Percentiles rank a stretch among this genome's conserved stretches.
phyloP scores from a whole-genome alignment of 148 eudicot species.

The Cornus controversa region DNA sequence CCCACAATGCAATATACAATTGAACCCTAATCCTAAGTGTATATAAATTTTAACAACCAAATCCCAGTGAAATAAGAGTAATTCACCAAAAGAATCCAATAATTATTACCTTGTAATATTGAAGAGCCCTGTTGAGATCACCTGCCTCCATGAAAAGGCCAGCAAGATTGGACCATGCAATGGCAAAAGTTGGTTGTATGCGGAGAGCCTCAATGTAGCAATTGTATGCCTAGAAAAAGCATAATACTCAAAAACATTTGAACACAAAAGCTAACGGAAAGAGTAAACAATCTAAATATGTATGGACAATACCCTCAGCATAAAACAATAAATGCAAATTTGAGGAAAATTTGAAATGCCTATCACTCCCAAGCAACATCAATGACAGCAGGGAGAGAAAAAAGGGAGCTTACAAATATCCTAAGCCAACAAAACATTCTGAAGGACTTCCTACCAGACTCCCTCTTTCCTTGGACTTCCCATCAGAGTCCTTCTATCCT shows the following conservation, averaged over 20 bases:
- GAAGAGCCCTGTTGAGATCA: constrained; percentile 78
- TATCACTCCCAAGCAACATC: background rate
- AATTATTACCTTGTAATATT: constrained; percentile 73
- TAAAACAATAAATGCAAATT: background rate
- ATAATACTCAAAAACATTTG: constrained; percentile 8
- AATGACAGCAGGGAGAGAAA: background rate
- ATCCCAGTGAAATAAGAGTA: background rate
- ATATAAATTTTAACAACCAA: background rate
- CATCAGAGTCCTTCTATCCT: background rate
- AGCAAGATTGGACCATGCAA: constrained; percentile 97
- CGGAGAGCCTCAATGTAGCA: constrained; percentile 93
- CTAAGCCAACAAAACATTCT: no score
- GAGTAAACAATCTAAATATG: background rate
- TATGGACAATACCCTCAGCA: background rate
- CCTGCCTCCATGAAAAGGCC: constrained; percentile 94
- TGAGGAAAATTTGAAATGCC: background rate
- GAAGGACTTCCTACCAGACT: no score
- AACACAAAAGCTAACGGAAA: background rate
- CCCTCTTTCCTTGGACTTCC: background rate
- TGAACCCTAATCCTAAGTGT: background rate
- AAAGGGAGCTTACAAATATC: background rate
- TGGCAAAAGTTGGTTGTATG: constrained; percentile 78
- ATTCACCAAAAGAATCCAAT: background rate
- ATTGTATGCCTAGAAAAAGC: constrained; percentile 66
- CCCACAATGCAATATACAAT: background rate